phyloP scores from a whole-genome alignment of 176 grass and related monocot species.

The barley (Hordeum vulgare) region DNA sequence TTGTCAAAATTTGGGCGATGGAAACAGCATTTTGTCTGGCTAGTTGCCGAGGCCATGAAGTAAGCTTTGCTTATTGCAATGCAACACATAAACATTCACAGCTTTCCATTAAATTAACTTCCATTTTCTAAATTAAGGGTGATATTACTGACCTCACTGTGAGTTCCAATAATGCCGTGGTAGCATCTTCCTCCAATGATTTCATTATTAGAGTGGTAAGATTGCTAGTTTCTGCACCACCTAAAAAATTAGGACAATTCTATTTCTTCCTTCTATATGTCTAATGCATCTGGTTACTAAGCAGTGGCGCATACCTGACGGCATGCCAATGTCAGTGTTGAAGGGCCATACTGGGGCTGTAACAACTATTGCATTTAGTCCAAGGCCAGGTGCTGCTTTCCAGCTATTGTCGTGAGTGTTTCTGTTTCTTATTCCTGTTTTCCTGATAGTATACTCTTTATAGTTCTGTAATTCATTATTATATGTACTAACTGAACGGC shows the following conservation, averaged over 20 bases:
- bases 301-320: slow-evolving; percentile 96
- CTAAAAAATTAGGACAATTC: background rate
- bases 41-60: slow-evolving; percentile 95
- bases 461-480: background rate
- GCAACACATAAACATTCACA: background rate
- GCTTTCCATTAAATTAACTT: slow-evolving; percentile 9
- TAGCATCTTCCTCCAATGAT: slow-evolving; percentile 97
- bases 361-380: slow-evolving; percentile 95
- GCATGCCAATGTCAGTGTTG: slow-evolving; percentile 87
- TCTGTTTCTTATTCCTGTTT: slow-evolving; percentile 8
- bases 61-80: slow-evolving; percentile 37
- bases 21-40: slow-evolving; percentile 95
- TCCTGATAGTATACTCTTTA: background rate
- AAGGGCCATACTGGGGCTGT: slow-evolving; percentile 79
- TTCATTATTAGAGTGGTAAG: slow-evolving; percentile 97
- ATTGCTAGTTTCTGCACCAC: slow-evolving; percentile 8
- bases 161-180: slow-evolving; percentile 95
- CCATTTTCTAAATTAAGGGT: slow-evolving; percentile 56
- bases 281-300: slow-evolving; percentile 31
- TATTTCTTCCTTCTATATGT: slow-evolving; percentile 12
- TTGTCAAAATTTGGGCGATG: slow-evolving; percentile 98
- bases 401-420: slow-evolving; percentile 90
- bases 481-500: slow-evolving; percentile 1
- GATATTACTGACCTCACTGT: slow-evolving; percentile 97
- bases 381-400: slow-evolving; percentile 80